Base-by-base conservation (phyloP, 1,284 basidiomycete species). In the Cystobasidium pallidum region DNA sequence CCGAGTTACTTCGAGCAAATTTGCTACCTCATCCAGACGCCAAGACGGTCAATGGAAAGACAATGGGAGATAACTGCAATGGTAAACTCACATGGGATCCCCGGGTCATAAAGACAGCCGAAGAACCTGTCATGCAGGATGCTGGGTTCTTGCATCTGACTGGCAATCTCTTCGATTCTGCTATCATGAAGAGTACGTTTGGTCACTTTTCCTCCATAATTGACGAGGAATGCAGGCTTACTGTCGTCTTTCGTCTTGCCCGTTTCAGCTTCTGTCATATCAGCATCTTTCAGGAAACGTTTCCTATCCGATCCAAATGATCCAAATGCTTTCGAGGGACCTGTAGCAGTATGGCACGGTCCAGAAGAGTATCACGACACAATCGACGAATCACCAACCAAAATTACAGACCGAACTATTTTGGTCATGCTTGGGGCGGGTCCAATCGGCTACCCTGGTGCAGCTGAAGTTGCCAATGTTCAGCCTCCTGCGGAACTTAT, bases 141-240 rank as follows among this genome's bases (percentile, higher is more conserved):
- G 81, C 80, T 21, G 81, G 81, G 7, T 82, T 82, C 78, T 74
- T 82, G 58, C 77, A 81, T 75, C 77, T 82, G 34, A 78, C 75
- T n/a, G 81, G 81, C 6, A 78, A 75, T 58, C 75, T 82, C 8
- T 82, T 82, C 78, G 80, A 82, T 76, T 79, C 78, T 55, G 81
- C 80, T 10, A 82, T 82, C 76, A 82, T 82, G 81, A 82, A 82
- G 75, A 81, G 68, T 71, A 32, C n/a, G n/a, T n/a, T n/a, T n/a
- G 30, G 68, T 28, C 3, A 15, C 7, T 45, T 4, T 45, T 45
- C n/a, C 19, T 15, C 11, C 43, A 3, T n/a, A n/a, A n/a, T n/a
- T n/a, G n/a, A n/a, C n/a, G n/a, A n/a, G n/a, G n/a, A n/a, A n/a
- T n/a, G n/a, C n/a, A n/a, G n/a, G n/a, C n/a, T n/a, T n/a, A n/a